Conservation (phyloP, 805 yeast genomes). For the Yamadazyma nakazawae region DNA sequence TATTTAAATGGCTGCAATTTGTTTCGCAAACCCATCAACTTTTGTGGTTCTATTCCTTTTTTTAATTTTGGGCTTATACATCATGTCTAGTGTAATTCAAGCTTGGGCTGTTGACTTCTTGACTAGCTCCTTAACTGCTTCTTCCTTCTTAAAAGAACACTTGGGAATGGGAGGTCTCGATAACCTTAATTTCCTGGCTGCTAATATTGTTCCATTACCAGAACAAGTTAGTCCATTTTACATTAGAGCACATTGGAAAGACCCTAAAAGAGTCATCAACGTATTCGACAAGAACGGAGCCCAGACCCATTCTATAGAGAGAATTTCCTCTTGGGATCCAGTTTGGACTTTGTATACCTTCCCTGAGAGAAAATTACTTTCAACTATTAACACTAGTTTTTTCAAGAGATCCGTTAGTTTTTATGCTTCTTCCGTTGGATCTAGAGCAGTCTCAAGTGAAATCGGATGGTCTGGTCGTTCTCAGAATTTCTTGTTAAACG, state of each 20-base stretch:
- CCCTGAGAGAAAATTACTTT: slow-evolving; percentile 47
- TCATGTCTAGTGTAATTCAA: slow-evolving; percentile 36
- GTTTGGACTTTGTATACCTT: slow-evolving; percentile 49
- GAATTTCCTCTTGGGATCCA: slow-evolving; percentile 45
- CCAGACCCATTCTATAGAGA: slow-evolving; percentile 49
- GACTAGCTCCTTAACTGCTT: slow-evolving; percentile 35
- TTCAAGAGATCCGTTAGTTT: slow-evolving; percentile 45
- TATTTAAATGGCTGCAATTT: slow-evolving; percentile 3
- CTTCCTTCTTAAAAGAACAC: slow-evolving; percentile 43
- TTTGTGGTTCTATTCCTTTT: not conserved
- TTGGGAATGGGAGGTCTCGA: slow-evolving; percentile 36
- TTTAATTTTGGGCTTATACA: not conserved
- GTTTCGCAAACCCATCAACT: not conserved
- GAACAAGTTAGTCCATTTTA: slow-evolving; percentile 39
- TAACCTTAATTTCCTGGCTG: slow-evolving; percentile 38
- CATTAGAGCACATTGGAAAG: slow-evolving; percentile 49
- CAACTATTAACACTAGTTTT: slow-evolving; percentile 50
- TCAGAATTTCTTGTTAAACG: slow-evolving; percentile 47
- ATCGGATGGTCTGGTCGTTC: slow-evolving; percentile 20
- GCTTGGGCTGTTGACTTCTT: slow-evolving; percentile 47
- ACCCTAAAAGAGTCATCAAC: slow-evolving; percentile 43
- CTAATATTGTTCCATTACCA: slow-evolving; percentile 39
- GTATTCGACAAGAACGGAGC: slow-evolving; percentile 45
- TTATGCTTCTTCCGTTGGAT: slow-evolving; percentile 43
- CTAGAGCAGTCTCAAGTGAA: slow-evolving; percentile 38